Evolutionary conservation across 805 yeast genomes (phyloP), one percentile per base, ranked within the genome.

Genomic region (Wickerhamiella hasegawae): DNA sequence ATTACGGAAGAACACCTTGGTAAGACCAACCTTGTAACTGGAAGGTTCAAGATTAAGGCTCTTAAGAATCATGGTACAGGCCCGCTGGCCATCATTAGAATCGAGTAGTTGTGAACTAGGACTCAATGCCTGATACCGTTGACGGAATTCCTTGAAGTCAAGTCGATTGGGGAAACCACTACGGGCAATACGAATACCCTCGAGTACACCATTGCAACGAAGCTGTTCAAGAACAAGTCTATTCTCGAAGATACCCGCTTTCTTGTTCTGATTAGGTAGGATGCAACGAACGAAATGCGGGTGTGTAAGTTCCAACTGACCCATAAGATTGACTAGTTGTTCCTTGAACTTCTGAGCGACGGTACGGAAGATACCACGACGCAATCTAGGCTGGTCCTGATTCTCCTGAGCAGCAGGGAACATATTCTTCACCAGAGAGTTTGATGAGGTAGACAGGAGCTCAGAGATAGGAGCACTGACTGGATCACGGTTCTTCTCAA

Each of bases 281-380:
- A 90, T 90, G 55, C 99, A 90, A 46, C 99, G 71, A 18, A 90
- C 96, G 53, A 90, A 90, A 54, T 90, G 97, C 2, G 99, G 99
- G 50, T 81, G 84, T 0, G 98, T 90, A 10, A 71, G 60, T 3
- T 71, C 63, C 16, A 90, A 60, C 43, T 82, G 87, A 4, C 63
- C 63, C 75, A 90, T 73, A 34, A 90, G 62, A 21, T 69, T 66
- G 16, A 57, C 58, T 25, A 87, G 66, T 54, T 90, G 97, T 44
- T 81, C 90, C 47, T 82, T 81, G 52, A 90, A 96, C 38, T 81
- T 75, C 42, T 73, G 80, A 0, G 94, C 85, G 6, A 84, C 87
- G 0, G 96, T 87, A 43, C 81, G 65, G 46, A 73, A 69, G 37
- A 73, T 58, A 0, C 68, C 64, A 35, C 46, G 50, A 20, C 45